phyloP scores from a whole-genome alignment of 2,329 filamentous ascomycete species.

The Phialophora macrospora region DNA sequence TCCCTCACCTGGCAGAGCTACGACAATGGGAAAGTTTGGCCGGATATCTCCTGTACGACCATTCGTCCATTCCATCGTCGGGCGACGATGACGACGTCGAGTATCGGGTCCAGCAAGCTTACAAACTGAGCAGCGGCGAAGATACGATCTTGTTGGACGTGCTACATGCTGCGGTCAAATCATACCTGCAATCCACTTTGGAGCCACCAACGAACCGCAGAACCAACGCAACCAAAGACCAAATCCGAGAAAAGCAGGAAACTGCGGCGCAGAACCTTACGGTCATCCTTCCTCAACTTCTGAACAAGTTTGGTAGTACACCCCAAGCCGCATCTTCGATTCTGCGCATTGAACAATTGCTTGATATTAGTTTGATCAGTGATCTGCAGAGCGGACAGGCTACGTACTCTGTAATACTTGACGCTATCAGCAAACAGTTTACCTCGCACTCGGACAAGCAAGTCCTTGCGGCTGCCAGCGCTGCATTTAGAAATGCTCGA shows the following conservation, averaged over 20 bases:
- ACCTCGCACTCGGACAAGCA: constrained; percentile 85
- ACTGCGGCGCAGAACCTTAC: constrained; percentile 78
- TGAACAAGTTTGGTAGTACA: constrained; percentile 92
- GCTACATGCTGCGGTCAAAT: constrained; percentile 78
- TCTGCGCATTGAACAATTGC: constrained; percentile 79
- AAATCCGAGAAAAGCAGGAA: constrained; percentile 72
- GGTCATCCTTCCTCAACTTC: constrained; percentile 76
- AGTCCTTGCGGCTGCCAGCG: constrained; percentile 81
- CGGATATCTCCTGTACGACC: constrained; percentile 90
- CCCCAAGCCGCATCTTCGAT: constrained; percentile 85
- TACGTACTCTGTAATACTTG: constrained; percentile 77
- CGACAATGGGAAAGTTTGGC: constrained; percentile 86
- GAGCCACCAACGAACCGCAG: constrained; percentile 66
- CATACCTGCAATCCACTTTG: constrained; percentile 68
- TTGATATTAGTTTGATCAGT: constrained; percentile 86
- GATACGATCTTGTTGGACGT: constrained; percentile 87
- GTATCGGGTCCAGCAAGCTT: constrained; percentile 68
- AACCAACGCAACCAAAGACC: constrained; percentile 64
- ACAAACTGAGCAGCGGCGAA: constrained; percentile 75
- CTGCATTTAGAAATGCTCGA: constrained; percentile 81
- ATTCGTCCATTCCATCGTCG: constrained; percentile 67
- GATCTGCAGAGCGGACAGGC: constrained; percentile 85
- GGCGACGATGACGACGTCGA: constrained; percentile 64
- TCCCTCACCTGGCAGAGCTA: constrained; percentile 79
- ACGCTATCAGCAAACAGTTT: constrained; percentile 94